A percentile compares a stretch with the other conserved stretches of the same genome.
These are phyloP conservation scores for Nannochloropsis salina DNA, from an alignment of 108 stramenopile species.

Conservation along the genomic window DNA sequence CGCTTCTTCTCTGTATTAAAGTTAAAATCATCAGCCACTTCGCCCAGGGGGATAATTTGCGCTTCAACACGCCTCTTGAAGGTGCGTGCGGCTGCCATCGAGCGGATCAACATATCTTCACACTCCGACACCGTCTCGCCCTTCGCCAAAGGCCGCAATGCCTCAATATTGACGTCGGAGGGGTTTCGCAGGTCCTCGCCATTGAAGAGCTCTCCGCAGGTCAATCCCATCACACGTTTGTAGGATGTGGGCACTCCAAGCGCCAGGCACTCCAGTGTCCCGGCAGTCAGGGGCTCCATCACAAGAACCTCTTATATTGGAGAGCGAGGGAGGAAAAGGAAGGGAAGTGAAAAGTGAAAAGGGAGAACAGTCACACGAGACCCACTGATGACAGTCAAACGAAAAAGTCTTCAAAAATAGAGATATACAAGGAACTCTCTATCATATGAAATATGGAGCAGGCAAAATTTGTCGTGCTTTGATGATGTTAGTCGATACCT, in stretches of 20 bases:
- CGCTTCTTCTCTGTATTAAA: conserved; percentile 43
- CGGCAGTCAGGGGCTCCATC: conserved; percentile 52
- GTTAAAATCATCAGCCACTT: conserved; percentile 39
- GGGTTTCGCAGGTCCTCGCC: conserved; percentile 26
- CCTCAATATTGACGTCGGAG: conserved; percentile 41
- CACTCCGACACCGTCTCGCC: conserved; percentile 27
- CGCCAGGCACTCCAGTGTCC: conserved; percentile 47
- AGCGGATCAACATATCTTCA: conserved; percentile 34
- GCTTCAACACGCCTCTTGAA: conserved; percentile 42
- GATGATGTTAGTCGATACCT: too few species aligned
- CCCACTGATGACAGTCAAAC: too few species aligned
- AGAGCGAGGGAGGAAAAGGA: neutral
- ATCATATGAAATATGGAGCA: too few species aligned
- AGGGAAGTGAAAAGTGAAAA: neutral
- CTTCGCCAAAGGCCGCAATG: conserved; percentile 24
- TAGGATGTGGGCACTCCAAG: conserved; percentile 45
- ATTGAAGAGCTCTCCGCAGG: conserved; percentile 34
- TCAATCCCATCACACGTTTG: conserved; percentile 44
- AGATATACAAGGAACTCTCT: too few species aligned
- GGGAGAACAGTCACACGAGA: neutral
- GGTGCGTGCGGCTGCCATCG: conserved; percentile 44
- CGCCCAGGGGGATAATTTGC: conserved; percentile 18
- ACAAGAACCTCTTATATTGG: conserved; percentile 40
- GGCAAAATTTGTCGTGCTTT: too few species aligned
- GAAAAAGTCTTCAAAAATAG: too few species aligned